A percentile compares a stretch with the other conserved stretches of the same genome.
These are phyloP conservation scores for Candida khao-thaluensis DNA, from an alignment of 805 yeast species.

Conservation along the genomic window DNA sequence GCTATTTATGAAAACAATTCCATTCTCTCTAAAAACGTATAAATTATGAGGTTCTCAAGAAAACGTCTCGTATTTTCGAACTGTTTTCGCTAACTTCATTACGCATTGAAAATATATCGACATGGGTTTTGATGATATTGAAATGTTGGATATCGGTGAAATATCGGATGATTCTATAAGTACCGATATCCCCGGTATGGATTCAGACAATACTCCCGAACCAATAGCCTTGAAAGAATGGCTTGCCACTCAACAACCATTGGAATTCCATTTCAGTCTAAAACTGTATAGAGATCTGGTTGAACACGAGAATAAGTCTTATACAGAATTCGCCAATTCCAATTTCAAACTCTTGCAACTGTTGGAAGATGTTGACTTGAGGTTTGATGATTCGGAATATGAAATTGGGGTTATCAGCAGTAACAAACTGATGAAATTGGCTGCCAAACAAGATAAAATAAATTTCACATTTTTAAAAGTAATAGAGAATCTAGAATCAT, in stretches of 20 bases:
- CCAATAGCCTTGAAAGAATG: constrained; percentile 46
- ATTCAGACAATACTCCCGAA: constrained; percentile 12
- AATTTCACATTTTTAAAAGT: constrained; percentile 28
- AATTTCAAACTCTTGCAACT: constrained; percentile 53
- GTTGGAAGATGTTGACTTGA: constrained; percentile 18
- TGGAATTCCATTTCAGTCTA: constrained; percentile 41
- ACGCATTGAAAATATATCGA: no score
- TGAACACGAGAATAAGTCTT: constrained; percentile 39
- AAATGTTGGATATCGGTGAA: constrained; percentile 45
- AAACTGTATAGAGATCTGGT: constrained; percentile 39
- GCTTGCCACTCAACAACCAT: constrained; percentile 38
- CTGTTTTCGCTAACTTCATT: no score
- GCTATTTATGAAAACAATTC: no score
- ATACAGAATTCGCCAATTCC: constrained; percentile 46
- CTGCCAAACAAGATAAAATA: constrained; percentile 8
- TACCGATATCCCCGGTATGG: constrained; percentile 14
- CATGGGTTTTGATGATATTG: constrained; percentile 38
- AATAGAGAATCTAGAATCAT: constrained; percentile 26
- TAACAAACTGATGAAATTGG: not conserved
- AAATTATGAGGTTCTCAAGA: no score
- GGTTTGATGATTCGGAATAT: constrained; percentile 16
- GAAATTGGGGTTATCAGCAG: constrained; percentile 33
- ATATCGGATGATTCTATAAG: constrained; percentile 29
- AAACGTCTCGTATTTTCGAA: no score
- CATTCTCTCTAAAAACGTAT: no score